These are phyloP conservation scores for Linderniella brevidens DNA, from an alignment of 257 asterid genomes.

Conservation along the genomic window DNA sequence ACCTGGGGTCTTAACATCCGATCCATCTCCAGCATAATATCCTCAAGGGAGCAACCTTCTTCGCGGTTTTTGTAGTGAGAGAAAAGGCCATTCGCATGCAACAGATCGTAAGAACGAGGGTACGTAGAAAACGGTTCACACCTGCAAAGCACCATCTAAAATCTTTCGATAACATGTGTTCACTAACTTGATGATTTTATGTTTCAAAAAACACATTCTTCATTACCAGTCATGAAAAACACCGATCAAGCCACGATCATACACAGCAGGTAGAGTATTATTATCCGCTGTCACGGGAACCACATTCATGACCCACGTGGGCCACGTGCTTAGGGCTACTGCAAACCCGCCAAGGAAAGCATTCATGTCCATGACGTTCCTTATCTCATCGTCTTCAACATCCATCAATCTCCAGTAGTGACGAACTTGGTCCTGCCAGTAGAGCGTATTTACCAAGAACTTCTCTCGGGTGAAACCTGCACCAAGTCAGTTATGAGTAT, in stretches of 20 bases:
- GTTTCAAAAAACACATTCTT: not conserved
- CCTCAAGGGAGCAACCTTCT: constrained; percentile 74
- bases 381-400: constrained; percentile 48
- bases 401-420: constrained; percentile 89
- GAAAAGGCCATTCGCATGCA: constrained; percentile 46
- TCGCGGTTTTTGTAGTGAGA: constrained; percentile 34
- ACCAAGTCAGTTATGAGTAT: constrained; percentile 1
- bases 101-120: constrained; percentile 75
- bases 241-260: constrained; percentile 67
- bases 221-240: constrained; percentile 72
- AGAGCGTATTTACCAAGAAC: constrained; percentile 54
- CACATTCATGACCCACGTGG: constrained; percentile 78
- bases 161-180: not conserved
- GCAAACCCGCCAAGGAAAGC: constrained; percentile 89
- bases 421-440: constrained; percentile 93
- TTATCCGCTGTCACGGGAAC: constrained; percentile 46
- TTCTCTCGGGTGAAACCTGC: constrained; percentile 49
- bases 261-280: constrained; percentile 65
- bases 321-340: constrained; percentile 71
- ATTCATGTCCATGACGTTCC: constrained; percentile 85
- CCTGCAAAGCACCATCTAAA: constrained; percentile 19
- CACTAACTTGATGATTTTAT: not conserved
- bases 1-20: constrained; percentile 78
- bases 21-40: constrained; percentile 84
- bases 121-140: constrained; percentile 90